phyloP scores from a whole-genome alignment of 257 asterid species.

The Datura wrightii region DNA sequence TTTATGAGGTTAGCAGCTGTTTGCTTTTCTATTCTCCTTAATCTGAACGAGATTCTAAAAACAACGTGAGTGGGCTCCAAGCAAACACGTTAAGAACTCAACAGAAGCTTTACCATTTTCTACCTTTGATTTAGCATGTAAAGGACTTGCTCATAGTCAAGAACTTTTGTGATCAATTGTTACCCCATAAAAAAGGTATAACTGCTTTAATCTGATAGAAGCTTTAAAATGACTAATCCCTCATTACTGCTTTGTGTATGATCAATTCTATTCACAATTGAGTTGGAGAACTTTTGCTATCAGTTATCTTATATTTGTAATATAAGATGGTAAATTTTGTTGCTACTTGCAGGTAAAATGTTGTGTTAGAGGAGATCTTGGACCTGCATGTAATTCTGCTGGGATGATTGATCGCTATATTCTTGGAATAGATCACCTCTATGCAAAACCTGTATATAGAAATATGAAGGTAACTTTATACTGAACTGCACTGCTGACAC shows the following conservation, averaged over 20 bases:
- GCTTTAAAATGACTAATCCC: not conserved
- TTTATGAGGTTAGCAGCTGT: conserved; percentile 52
- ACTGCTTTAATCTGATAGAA: not conserved
- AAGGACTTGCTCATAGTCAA: not conserved
- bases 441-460: conserved; percentile 72
- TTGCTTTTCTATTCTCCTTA: conserved; percentile 8
- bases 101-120: conserved; percentile 20
- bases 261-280: not conserved
- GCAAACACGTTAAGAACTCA: not conserved
- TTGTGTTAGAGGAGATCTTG: conserved; percentile 80
- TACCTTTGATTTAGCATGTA: not conserved
- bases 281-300: conserved; percentile 9
- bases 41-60: not conserved
- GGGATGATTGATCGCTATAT: conserved; percentile 80
- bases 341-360: conserved; percentile 66
- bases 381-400: conserved; percentile 90
- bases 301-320: not conserved
- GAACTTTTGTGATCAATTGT: not conserved
- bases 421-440: conserved; percentile 77
- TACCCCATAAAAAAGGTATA: not conserved
- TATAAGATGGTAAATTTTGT: not conserved
- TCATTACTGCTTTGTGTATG: not conserved
- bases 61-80: not conserved
- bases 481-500: conserved; percentile 18
- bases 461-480: conserved; percentile 65